These are phyloP conservation scores for Circinella minor DNA, from an alignment of 371 early-diverging fungal species.

Conservation along the genomic window DNA sequence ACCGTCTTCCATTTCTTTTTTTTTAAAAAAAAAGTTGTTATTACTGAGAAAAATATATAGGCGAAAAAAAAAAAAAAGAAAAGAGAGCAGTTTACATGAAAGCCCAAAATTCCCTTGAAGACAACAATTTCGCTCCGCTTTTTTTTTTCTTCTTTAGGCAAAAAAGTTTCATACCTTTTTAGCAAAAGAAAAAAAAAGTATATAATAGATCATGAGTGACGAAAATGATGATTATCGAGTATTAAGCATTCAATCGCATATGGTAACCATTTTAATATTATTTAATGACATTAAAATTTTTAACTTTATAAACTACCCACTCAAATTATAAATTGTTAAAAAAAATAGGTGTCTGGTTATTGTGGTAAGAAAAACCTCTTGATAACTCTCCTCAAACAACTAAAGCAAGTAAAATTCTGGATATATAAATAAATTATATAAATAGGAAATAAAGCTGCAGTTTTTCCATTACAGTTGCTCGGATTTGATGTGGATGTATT, in stretches of 20 bases:
- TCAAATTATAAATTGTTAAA: background rate
- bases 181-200: background rate
- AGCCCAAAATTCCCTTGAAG: background rate
- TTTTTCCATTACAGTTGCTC: slow-evolving; percentile 88
- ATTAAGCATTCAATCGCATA: slow-evolving; percentile 91
- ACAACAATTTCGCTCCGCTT: background rate
- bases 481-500: slow-evolving; percentile 92
- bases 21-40: too few species aligned
- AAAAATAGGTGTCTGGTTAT: slow-evolving; percentile 69
- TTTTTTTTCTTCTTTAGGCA: background rate
- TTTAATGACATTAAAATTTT: too few species aligned
- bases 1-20: background rate
- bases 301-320: background rate
- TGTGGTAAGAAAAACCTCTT: slow-evolving; percentile 57
- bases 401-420: background rate
- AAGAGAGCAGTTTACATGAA: background rate
- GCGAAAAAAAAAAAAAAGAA: background rate
- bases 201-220: background rate
- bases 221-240: slow-evolving; percentile 54
- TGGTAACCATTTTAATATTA: slow-evolving; percentile 49
- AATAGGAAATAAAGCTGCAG: slow-evolving; percentile 85
- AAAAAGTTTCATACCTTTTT: background rate
- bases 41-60: too few species aligned
- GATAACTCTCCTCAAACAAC: background rate
- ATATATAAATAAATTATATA: background rate